A percentile compares a stretch with the other conserved stretches of the same genome.
These are phyloP conservation scores for Cylindrotheca closterium DNA, from an alignment of 108 stramenopile genomes.

Conservation along the genomic window DNA sequence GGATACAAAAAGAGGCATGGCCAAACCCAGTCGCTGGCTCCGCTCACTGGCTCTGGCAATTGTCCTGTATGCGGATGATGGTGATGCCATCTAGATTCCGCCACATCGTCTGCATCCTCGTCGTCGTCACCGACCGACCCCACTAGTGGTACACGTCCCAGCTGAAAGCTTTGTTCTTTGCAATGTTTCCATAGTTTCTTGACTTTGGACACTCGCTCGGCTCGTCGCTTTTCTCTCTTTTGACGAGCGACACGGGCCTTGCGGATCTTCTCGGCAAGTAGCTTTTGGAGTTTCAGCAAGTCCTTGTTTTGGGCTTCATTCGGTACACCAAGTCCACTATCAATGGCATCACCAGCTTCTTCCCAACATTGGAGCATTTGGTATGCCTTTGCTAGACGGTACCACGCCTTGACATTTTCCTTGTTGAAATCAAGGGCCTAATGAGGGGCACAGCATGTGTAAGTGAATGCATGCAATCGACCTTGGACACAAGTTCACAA, in stretches of 20 bases:
- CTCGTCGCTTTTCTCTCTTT: constrained; percentile 73
- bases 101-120: constrained; percentile 44
- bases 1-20: constrained; percentile 87
- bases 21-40: constrained; percentile 62
- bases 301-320: constrained; percentile 67
- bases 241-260: constrained; percentile 72
- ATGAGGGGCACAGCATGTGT: background rate
- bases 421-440: constrained; percentile 57
- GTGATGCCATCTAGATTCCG: constrained; percentile 82
- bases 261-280: constrained; percentile 52
- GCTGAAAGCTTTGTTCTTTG: constrained; percentile 57
- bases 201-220: constrained; percentile 72
- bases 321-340: constrained; percentile 58
- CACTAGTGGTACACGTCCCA: constrained; percentile 80
- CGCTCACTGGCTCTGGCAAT: constrained; percentile 41
- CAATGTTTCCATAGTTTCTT: constrained; percentile 88
- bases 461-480: no score
- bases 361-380: constrained; percentile 82
- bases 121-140: constrained; percentile 77
- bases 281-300: constrained; percentile 60
- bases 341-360: constrained; percentile 82
- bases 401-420: constrained; percentile 85
- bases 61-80: constrained; percentile 81
- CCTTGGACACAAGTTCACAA: no score
- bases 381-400: constrained; percentile 82